Conservation (phyloP, 345 rosid genomes). For the Arabis hirsuta region DNA sequence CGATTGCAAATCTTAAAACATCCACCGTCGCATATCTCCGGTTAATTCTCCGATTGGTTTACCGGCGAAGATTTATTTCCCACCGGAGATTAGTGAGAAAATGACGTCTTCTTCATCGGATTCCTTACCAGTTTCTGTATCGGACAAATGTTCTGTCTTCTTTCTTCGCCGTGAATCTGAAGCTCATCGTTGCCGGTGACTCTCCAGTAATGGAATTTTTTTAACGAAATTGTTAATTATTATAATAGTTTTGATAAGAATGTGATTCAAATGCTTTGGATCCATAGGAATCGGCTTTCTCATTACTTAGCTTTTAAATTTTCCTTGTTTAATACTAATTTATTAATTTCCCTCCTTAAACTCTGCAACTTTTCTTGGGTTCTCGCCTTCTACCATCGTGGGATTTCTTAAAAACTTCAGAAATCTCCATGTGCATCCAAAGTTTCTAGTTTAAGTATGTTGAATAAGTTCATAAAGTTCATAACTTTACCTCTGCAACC, state of each 20-base stretch:
- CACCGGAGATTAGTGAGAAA: neutral
- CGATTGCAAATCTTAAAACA: neutral
- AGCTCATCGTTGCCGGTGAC: no score
- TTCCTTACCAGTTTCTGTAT: no score
- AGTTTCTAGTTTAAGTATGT: conserved; percentile 30
- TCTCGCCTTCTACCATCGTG: conserved; percentile 18
- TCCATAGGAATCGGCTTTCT: conserved; percentile 37
- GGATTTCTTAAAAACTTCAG: conserved; percentile 13
- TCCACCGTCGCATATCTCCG: neutral
- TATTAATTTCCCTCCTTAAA: conserved; percentile 17
- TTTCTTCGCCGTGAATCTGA: no score
- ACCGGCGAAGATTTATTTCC: neutral
- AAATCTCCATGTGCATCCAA: conserved; percentile 44
- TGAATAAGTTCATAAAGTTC: no score
- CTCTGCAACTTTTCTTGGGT: conserved; percentile 32
- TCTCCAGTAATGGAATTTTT: no score
- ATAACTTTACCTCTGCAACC: no score
- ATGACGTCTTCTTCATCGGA: no score
- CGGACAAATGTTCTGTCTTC: no score
- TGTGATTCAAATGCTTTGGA: conserved; percentile 29
- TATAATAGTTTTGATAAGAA: no score
- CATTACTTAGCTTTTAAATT: conserved; percentile 23
- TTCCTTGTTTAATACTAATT: neutral
- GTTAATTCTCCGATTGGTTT: neutral
- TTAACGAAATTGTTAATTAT: no score